Conservation (phyloP, 176 grass and related monocot genomes). For the Cocos nucifera region DNA sequence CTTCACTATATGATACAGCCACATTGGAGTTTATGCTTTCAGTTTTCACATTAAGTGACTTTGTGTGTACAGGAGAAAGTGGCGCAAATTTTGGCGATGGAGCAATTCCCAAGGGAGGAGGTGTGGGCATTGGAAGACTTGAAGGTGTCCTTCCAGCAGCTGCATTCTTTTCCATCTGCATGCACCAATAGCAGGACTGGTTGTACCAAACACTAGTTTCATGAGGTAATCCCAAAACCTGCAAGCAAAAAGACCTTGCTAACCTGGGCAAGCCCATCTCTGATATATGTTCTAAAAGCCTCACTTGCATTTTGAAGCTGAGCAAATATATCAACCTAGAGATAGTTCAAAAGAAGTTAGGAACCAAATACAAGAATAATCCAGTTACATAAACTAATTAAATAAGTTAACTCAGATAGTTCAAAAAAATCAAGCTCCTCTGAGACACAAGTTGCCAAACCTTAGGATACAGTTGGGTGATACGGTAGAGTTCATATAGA, state of each 20-base stretch:
- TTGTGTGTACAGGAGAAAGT: conserved; percentile 80
- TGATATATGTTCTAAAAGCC: conserved; percentile 98
- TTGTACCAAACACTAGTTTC: not conserved
- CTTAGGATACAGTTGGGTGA: conserved; percentile 96
- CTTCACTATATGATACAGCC: conserved; percentile 22
- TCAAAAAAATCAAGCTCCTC: no score
- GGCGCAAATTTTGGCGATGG: conserved; percentile 84
- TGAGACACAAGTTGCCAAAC: conserved; percentile 12
- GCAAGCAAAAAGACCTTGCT: not conserved
- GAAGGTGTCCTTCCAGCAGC: conserved; percentile 77
- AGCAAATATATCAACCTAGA: conserved; percentile 94
- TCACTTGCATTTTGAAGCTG: conserved; percentile 99
- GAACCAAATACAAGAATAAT: not conserved
- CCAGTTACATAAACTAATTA: no score
- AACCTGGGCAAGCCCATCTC: conserved; percentile 94
- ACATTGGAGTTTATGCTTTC: conserved; percentile 18
- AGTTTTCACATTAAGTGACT: conserved; percentile 45
- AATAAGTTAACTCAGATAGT: not conserved
- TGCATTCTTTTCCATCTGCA: conserved; percentile 95
- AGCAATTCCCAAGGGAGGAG: conserved; percentile 78
- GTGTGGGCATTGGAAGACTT: conserved; percentile 78
- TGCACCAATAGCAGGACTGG: conserved; percentile 9
- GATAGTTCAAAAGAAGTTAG: not conserved
- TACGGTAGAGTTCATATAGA: conserved; percentile 87
- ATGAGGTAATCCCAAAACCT: no score